A percentile compares a stretch with the other conserved stretches of the same genome.
phyloP scores from a whole-genome alignment of 2,329 filamentous ascomycete genomes.

The Fusarium algeriense region DNA sequence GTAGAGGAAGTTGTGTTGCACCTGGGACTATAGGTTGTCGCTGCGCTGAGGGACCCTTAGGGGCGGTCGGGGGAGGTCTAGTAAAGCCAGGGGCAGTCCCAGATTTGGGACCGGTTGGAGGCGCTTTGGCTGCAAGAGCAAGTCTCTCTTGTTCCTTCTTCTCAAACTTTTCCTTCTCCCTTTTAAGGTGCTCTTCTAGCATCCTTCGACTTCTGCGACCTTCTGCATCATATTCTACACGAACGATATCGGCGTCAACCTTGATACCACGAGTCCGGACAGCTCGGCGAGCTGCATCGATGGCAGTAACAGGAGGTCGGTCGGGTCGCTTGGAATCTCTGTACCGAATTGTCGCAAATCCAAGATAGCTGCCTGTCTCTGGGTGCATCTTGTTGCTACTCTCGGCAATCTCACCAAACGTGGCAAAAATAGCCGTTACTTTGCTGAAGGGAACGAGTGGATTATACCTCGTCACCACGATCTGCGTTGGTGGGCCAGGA shows the following conservation, averaged over 20 bases:
- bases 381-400: constrained; percentile 96
- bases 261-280: constrained; percentile 81
- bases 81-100: constrained; percentile 47
- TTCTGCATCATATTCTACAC: constrained; percentile 90
- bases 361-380: constrained; percentile 91
- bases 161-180: constrained; percentile 73
- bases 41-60: constrained; percentile 81
- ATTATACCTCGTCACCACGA: constrained; percentile 97
- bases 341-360: constrained; percentile 92
- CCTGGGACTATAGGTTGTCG: constrained; percentile 52
- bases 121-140: constrained; percentile 50
- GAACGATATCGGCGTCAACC: constrained; percentile 81
- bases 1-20: constrained; percentile 51
- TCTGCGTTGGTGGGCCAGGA: constrained; percentile 87
- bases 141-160: constrained; percentile 61
- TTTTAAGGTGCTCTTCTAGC: constrained; percentile 79
- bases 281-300: constrained; percentile 84
- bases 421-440: constrained; percentile 79
- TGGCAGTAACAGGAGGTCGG: constrained; percentile 69
- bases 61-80: constrained; percentile 81
- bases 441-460: constrained; percentile 85
- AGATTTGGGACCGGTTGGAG: constrained; percentile 56
- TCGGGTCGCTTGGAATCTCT: constrained; percentile 72
- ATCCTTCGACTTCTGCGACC: constrained; percentile 84
- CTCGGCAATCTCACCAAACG: constrained; percentile 88